Evolutionary conservation across 495 filamentous ascomycete species (phyloP), one percentile per base, ranked within the genome.

Genomic region (Penicillium malachiteum): DNA sequence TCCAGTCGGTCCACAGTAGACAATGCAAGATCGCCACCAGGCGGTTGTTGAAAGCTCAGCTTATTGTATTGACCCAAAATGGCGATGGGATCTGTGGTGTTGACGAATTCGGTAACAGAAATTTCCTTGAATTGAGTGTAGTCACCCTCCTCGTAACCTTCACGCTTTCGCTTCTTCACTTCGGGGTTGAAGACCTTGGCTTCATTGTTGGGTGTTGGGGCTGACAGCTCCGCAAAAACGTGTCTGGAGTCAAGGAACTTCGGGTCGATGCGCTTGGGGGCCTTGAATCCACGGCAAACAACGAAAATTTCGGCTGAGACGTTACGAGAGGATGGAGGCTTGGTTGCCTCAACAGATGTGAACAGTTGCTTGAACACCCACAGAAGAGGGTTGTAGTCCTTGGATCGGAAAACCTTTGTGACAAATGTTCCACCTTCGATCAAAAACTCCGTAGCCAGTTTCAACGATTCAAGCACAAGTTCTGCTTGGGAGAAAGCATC

Each of bases 361-460:
- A 98, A 98, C 3, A 97, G 79, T 70, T 97, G 95, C 63, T 96
- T 96, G 79, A 96, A 95, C 40, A 97, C 93, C 94, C 94, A 99
- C 44, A 97, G 83, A 43, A 99, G 76, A 44, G 89, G 84, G 68
- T 97, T 96, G 80, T 96, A 97, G 69, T 98, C 92, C 65, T 96
- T 96, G n/a, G 90, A 95, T 55, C 94, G 73, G 78, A 99, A 99
- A 30, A 99, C 89, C 68, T 99, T 99, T 42, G 94, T 99, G 48
- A 97, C 91, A 54, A 99, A 99, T 8, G 85, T 92, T 59, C 94
- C 94, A 10, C 92, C 91, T 70, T 93, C 89, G 6, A 83, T 76
- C 56, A 99, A 69, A 64, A 99, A 99, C 60, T 97, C 93, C 0
- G 92, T 96, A 10, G 94, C 94, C 31, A 99, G 78, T 69, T 92